These are phyloP conservation scores for Apiotrichum laibachii DNA, from an alignment of 1,284 basidiomycete species.

Conservation along the genomic window DNA sequence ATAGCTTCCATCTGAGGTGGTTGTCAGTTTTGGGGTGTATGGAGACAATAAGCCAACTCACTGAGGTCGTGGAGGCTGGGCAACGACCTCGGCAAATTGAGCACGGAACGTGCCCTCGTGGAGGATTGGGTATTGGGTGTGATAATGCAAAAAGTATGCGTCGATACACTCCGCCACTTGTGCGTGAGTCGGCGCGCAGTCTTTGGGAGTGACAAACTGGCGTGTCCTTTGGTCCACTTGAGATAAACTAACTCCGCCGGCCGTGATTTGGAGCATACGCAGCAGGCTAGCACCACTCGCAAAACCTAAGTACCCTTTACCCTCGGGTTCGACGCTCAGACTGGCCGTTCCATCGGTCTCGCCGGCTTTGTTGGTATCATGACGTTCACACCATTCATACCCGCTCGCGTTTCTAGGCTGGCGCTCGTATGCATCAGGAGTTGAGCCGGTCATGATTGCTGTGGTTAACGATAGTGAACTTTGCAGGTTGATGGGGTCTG, in stretches of 20 bases:
- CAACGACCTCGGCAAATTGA: slow-evolving; percentile 26
- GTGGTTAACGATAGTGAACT: too few relatives aligned
- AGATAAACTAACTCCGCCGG: slow-evolving; percentile 17
- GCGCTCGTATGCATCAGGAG: slow-evolving; percentile 14
- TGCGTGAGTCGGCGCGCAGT: slow-evolving; percentile 10
- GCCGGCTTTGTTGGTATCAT: too few relatives aligned
- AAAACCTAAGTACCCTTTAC: slow-evolving; percentile 31
- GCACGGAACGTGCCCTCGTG: slow-evolving; percentile 33
- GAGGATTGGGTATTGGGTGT: slow-evolving; percentile 31
- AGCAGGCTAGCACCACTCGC: slow-evolving; percentile 25
- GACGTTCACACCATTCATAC: slow-evolving; percentile 29
- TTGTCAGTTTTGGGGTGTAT: too few relatives aligned
- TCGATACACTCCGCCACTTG: slow-evolving; percentile 17
- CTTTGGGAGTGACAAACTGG: slow-evolving; percentile 7
- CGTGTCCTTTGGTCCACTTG: too few relatives aligned
- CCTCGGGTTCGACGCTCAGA: slow-evolving; percentile 27
- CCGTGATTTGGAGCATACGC: slow-evolving; percentile 24
- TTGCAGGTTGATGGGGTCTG: too few relatives aligned
- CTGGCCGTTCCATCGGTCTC: slow-evolving; percentile 28
- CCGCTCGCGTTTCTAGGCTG: slow-evolving; percentile 20
- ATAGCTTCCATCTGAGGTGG: slow-evolving; percentile 19
- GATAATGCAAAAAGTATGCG: slow-evolving; percentile 29
- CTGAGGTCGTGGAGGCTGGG: slow-evolving; percentile 20
- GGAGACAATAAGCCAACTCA: too few relatives aligned
- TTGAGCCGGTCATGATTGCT: too few relatives aligned